Conservation (phyloP, 2,329 filamentous ascomycete genomes). For the Phialocephala sp. region DNA sequence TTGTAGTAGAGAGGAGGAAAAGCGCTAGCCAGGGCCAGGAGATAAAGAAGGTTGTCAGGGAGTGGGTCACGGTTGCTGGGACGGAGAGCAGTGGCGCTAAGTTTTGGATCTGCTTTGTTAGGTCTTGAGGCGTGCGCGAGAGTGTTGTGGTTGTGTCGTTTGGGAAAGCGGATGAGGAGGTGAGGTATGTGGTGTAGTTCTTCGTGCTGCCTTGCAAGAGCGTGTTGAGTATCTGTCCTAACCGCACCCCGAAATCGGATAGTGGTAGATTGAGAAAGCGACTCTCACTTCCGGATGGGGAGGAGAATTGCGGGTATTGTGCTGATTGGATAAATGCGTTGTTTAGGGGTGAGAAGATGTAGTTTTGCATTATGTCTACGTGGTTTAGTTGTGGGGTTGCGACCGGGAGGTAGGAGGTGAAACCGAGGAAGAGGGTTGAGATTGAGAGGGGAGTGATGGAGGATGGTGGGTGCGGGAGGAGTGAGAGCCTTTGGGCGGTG, state of each 20-base stretch:
- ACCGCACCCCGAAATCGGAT: slow-evolving; percentile 28
- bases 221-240: slow-evolving; percentile 30
- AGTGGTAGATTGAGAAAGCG: slow-evolving; percentile 27
- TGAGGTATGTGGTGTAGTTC: slow-evolving; percentile 27
- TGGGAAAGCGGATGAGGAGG: neutral
- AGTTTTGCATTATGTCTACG: slow-evolving; percentile 33
- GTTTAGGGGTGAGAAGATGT: slow-evolving; percentile 27
- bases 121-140: slow-evolving; percentile 8
- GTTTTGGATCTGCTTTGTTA: slow-evolving; percentile 16
- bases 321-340: slow-evolving; percentile 31
- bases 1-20: slow-evolving; percentile 24
- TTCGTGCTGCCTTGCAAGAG: slow-evolving; percentile 27
- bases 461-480: slow-evolving; percentile 21
- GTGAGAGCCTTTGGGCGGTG: slow-evolving; percentile 29
- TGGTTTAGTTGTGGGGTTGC: slow-evolving; percentile 21
- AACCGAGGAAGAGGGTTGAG: slow-evolving; percentile 18
- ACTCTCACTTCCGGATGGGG: slow-evolving; percentile 15
- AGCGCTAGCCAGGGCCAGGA: slow-evolving; percentile 24
- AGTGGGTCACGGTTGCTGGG: slow-evolving; percentile 14
- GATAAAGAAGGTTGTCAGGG: slow-evolving; percentile 6
- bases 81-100: slow-evolving; percentile 23
- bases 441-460: slow-evolving; percentile 30
- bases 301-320: slow-evolving; percentile 14
- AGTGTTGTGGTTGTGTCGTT: neutral
- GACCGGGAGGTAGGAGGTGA: slow-evolving; percentile 26